Evolutionary conservation across 1,139 yeast species (phyloP), one percentile per base, ranked within the genome.

Genomic region (Kluyveromyces sp.): DNA sequence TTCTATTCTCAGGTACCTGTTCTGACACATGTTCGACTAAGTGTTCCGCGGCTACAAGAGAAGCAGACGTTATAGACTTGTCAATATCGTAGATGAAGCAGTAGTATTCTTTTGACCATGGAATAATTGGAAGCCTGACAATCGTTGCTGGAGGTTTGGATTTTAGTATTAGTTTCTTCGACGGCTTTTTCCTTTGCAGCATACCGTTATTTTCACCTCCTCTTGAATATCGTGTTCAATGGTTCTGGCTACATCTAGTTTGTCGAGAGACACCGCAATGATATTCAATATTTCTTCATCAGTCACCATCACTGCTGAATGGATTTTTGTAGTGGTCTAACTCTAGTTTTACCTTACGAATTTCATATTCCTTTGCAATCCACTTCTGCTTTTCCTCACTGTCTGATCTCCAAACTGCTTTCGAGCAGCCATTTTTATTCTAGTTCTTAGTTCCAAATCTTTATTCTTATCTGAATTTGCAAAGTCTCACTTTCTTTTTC

Each of bases 401-500:
- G 6, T 81, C 72, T 4, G 74, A 80, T 67, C 71, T 1, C 96
- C 95, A 66, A 79, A 89, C 53, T 83, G 68, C 25, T 68, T 66
- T 39, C 70, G 71, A 0, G 97, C 97, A 41, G 92, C 71, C 54
- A 81, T 82, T 51, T 77, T 73, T 29, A 92, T 83, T 46, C 97
- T 71, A 1, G 86, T 78, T 45, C 95, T 74, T 49, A 90, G 68
- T 61, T 90, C 97, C 56, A 86, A 84, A 61, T 88, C 96, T 66
- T 87, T 83, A 62, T 90, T 90, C 53, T 94, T 74, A 52, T 83
- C 84, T 15, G 78, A 76, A 61, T 90, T 89, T 34, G 79, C 82
- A n/a, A 51, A 81, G 92, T 60, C 97, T 77, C 97, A 92, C 55
- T 80, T 78, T 68, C 89, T 83, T 68, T 92, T 92, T 36, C 97